phyloP scores from a whole-genome alignment of 192 early-diverging fungal genomes.

The Backusella westeae region DNA sequence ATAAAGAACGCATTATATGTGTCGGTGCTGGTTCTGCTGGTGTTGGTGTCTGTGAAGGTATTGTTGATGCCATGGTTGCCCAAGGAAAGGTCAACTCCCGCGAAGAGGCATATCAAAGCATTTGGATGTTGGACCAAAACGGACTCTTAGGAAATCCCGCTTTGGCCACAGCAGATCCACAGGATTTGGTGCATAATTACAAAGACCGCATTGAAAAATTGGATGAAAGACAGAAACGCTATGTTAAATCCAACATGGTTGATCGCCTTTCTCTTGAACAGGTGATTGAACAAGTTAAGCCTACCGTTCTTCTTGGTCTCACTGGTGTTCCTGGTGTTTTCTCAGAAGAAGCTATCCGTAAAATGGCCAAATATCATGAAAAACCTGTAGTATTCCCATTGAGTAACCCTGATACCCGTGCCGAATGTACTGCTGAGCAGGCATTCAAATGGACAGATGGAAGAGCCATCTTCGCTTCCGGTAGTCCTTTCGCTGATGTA shows the following conservation, averaged over 20 bases:
- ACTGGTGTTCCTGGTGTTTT: constrained; percentile 49
- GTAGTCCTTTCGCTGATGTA: constrained; percentile 53
- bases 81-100: constrained; percentile 36
- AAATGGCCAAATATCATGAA: constrained; percentile 51
- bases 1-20: constrained; percentile 33
- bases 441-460: constrained; percentile 56
- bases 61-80: constrained; percentile 36
- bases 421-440: constrained; percentile 56
- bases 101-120: constrained; percentile 47
- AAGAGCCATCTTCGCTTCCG: constrained; percentile 52
- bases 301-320: constrained; percentile 48
- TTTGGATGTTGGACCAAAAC: constrained; percentile 57
- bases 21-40: constrained; percentile 37
- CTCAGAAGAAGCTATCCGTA: constrained; percentile 48
- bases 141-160: constrained; percentile 47
- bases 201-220: constrained; percentile 24
- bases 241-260: constrained; percentile 46
- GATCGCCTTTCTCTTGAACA: constrained; percentile 48
- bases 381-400: constrained; percentile 52
- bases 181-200: background rate
- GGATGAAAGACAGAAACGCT: constrained; percentile 47
- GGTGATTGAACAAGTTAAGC: constrained; percentile 48
- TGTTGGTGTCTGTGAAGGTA: constrained; percentile 41
- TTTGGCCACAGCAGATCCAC: constrained; percentile 29
- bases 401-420: constrained; percentile 48